Base-by-base conservation (phyloP, 202 grass and related monocot species). In the Schoenoplectus tabernaemontani region DNA sequence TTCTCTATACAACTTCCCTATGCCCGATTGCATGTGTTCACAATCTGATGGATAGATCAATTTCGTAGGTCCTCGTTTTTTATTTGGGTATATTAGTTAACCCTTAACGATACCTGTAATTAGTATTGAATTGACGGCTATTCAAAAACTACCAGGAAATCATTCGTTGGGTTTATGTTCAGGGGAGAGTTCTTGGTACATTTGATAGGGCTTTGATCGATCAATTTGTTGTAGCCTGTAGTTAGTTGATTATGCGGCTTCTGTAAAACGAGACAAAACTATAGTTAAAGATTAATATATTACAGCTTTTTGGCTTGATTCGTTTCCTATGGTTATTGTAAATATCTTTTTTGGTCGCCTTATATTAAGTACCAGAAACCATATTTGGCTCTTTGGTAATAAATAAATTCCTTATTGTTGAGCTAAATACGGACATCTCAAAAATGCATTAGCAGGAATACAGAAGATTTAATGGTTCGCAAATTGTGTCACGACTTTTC, bases 1-100 rank as follows among this genome's bases (percentile, higher is more conserved):
- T 44, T 94, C 91, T 61, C 82, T 90, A 28, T 97, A 94, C 76
- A 90, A 78, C 63, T 89, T 89, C 33, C 95, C 95, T 2, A 92
- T 94, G 84, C 95, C 95, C 4, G 91, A 94, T 78, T 98, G 95
- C 88, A 92, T 94, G 91, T 94, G 95, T 70, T 71, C 81, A 24
- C 81, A 85, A 83, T 13, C 83, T 50, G 83, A 91, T 81, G 2
- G 66, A 78, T 82, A 81, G 82, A 43, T 50, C 28, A 19, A 48
- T 76, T 53, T 41, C 4, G 72, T 34, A 59, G 0, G 9, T 20
- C 19, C 19, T 53, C 11, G 15, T 16, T 12, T 32, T 38, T 19
- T 71, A 4, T 46, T 42, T 65, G 23, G 77, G 73, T 44, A 74
- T 33, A 67, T 70, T 78, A 78, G 33, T 79, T 78, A 23, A 77